Base-by-base conservation (phyloP, 163 green algal genomes). In the Coccomyxa subellipsoidea region DNA sequence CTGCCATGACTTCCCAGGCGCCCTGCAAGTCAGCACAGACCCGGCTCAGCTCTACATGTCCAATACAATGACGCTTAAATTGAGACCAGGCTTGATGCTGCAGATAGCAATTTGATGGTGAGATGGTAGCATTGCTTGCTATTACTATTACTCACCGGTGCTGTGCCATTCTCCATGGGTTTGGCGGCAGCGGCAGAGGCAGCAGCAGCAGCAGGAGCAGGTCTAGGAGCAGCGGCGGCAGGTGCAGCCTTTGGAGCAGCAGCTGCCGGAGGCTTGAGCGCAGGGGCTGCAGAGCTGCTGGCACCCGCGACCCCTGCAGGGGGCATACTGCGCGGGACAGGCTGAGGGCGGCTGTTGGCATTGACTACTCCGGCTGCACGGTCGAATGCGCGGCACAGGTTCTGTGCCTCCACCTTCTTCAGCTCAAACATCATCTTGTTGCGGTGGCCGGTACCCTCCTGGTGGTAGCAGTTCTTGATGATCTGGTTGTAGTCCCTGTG, bases 391-490 rank as follows among this genome's bases (percentile, higher is more conserved):
- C 69, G 54, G 39, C 83, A 86, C 53, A 87, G 69, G 21, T 69
- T 71, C 4, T 78, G 38, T 25, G 80, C 80, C 71, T 87, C 84
- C 4, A 35, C 73, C 37, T 71, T 69, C 10, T 72, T 81, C 59
- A 87, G 80, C 84, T 87, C 84, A 75, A 87, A 85, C 8, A 53
- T n/a, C 6, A 85, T 69, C 37, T 77, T 82, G 47, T 59, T 59
- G 47, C 47, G 47, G 47, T 59, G 47, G 54, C 75, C 72, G 79
- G 59, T 39, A 34, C 73, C 72, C 31, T 85, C 53, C 53, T 72
- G 32, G 37, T 73, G 38, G 53, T 81, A 85, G 80, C 84, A 83
- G 8, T 87, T 40, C 36, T 78, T 77, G 35, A 87, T n/a, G 47
- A 87, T 85, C 10, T 76, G 80, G 6, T 69, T 37, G 36, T 82